Conservation (phyloP, 441 rosid genomes). For the Bocquillonia castaneifolia region DNA sequence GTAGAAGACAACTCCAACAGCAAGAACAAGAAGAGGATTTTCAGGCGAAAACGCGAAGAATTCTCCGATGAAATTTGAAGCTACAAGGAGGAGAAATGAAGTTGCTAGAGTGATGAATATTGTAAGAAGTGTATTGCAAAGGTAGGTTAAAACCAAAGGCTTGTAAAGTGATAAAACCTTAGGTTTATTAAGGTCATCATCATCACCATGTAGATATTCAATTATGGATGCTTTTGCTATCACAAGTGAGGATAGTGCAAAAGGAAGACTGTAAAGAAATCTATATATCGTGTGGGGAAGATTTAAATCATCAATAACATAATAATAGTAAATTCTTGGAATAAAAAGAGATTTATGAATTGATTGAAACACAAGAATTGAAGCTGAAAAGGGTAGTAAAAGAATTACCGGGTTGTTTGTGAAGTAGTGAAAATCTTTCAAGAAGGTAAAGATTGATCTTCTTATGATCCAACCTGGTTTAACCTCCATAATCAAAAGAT, state of each 20-base stretch:
- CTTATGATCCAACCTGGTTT: constrained; percentile 29
- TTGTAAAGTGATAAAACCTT: constrained; percentile 15
- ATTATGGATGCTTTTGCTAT: constrained; percentile 34
- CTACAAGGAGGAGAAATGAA: constrained; percentile 11
- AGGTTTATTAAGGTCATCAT: constrained; percentile 8
- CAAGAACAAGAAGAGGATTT: neutral
- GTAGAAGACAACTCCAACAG: constrained; percentile 9
- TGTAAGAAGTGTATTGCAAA: no score
- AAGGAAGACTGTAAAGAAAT: constrained; percentile 18
- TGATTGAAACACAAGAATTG: constrained; percentile 24
- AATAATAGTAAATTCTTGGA: neutral
- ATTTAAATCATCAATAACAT: constrained; percentile 6
- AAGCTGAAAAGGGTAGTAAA: constrained; percentile 45
- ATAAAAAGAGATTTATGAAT: neutral
- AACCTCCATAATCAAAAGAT: constrained; percentile 20
- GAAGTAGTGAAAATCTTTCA: constrained; percentile 31
- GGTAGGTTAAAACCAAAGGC: no score
- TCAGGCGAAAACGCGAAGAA: neutral
- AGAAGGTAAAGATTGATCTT: constrained; percentile 36
- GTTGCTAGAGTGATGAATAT: constrained; percentile 9
- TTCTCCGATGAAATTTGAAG: constrained; percentile 11
- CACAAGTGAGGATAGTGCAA: constrained; percentile 27
- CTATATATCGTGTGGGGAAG: constrained; percentile 4
- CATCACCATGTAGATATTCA: constrained; percentile 22
- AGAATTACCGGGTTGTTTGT: constrained; percentile 25